phyloP scores from a whole-genome alignment of 139 green algal species.

The Diplosphaera chodatii region DNA sequence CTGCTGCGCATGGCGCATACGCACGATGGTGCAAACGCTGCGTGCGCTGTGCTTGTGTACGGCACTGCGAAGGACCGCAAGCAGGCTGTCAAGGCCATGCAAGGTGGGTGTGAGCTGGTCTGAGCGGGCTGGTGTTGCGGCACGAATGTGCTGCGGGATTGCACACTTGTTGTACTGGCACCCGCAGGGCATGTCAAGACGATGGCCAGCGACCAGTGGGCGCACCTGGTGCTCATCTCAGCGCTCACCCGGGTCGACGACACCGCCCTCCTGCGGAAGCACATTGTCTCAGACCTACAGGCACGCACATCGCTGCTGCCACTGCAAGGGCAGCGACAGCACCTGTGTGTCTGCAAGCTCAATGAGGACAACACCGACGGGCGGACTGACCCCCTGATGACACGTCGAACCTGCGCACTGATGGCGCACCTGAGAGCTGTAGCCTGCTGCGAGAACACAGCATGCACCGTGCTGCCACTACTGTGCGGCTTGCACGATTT shows the following conservation, averaged over 20 bases:
- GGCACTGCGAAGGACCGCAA: conserved; percentile 74
- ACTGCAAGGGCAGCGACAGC: too few species aligned
- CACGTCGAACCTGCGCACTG: conserved; percentile 44
- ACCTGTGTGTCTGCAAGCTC: conserved; percentile 19
- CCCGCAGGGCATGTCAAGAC: conserved; percentile 53
- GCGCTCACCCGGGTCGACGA: conserved; percentile 74
- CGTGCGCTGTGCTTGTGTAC: conserved; percentile 65
- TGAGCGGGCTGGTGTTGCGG: too few species aligned
- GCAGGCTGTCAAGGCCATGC: conserved; percentile 69
- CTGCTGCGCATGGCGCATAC: conserved; percentile 89
- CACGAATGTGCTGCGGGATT: too few species aligned
- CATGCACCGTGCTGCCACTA: too few species aligned
- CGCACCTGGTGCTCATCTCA: conserved; percentile 56
- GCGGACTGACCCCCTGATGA: conserved; percentile 73
- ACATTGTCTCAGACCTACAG: conserved; percentile 62
- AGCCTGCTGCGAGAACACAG: background rate
- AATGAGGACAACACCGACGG: conserved; percentile 71
- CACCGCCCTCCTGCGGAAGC: conserved; percentile 71
- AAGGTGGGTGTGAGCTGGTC: conserved; percentile 26
- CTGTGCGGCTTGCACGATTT: too few species aligned
- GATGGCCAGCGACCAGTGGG: conserved; percentile 77
- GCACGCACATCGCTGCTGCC: conserved; percentile 6
- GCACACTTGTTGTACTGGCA: background rate
- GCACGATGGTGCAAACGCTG: conserved; percentile 62
- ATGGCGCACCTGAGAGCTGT: conserved; percentile 40